phyloP scores from a whole-genome alignment of 805 yeast genomes.

The Hanseniaspora osmophila region DNA sequence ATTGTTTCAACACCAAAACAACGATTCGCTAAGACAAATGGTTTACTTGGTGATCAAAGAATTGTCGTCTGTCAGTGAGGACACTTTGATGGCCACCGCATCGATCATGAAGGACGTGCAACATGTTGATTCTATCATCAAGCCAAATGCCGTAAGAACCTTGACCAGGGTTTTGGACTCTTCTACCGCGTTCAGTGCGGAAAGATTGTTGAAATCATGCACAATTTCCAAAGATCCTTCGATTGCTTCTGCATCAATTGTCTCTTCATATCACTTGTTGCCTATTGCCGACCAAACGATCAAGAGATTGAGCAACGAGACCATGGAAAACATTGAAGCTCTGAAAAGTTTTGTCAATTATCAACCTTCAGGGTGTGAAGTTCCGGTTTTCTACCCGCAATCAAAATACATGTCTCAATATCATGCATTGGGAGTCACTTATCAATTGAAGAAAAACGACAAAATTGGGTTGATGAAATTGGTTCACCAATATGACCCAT shows the following conservation, averaged over 20 bases:
- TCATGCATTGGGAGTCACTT: slow-evolving; percentile 86
- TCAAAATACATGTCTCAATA: slow-evolving; percentile 81
- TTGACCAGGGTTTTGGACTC: slow-evolving; percentile 80
- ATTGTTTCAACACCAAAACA: slow-evolving; percentile 83
- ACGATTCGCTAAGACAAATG: slow-evolving; percentile 72
- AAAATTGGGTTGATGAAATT: slow-evolving; percentile 86
- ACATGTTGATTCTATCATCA: slow-evolving; percentile 68
- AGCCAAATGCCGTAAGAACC: slow-evolving; percentile 91
- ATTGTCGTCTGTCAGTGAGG: slow-evolving; percentile 69
- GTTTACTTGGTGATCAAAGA: slow-evolving; percentile 92
- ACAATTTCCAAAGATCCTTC: slow-evolving; percentile 83
- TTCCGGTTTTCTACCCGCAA: slow-evolving; percentile 24
- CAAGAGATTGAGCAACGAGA: slow-evolving; percentile 85
- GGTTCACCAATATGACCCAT: slow-evolving; percentile 56
- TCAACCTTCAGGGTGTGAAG: slow-evolving; percentile 19
- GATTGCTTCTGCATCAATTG: slow-evolving; percentile 86
- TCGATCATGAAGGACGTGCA: slow-evolving; percentile 97
- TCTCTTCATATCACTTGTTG: slow-evolving; percentile 76
- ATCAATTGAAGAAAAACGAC: slow-evolving; percentile 79
- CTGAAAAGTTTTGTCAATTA: neutral
- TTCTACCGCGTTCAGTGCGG: slow-evolving; percentile 83
- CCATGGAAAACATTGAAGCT: slow-evolving; percentile 74
- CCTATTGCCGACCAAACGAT: slow-evolving; percentile 87
- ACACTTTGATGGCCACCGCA: slow-evolving; percentile 92
- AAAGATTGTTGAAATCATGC: slow-evolving; percentile 81